These are phyloP conservation scores for Metschnikowia cerradonensis DNA, from an alignment of 805 yeast genomes.

Conservation along the genomic window DNA sequence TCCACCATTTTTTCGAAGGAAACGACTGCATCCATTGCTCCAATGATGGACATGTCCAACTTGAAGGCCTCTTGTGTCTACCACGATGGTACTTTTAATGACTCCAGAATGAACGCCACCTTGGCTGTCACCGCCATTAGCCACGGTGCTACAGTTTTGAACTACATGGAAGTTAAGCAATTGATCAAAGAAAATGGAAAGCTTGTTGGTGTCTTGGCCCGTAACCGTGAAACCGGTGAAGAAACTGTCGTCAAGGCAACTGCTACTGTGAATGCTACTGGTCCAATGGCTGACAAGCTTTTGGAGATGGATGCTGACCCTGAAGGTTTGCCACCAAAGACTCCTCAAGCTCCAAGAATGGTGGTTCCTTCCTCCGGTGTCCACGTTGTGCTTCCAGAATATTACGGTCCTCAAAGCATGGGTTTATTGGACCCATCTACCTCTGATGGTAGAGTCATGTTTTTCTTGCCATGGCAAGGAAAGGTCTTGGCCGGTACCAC, in stretches of 20 bases:
- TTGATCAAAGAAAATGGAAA: constrained; percentile 64
- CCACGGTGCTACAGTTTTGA: constrained; percentile 84
- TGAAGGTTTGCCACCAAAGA: constrained; percentile 57
- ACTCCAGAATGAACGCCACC: constrained; percentile 83
- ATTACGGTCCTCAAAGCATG: constrained; percentile 80
- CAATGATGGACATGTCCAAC: constrained; percentile 73
- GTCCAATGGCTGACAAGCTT: constrained; percentile 83
- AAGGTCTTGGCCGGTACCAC: constrained; percentile 96
- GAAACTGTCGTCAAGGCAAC: constrained; percentile 61
- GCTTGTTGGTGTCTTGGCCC: constrained; percentile 71
- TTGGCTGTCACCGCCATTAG: constrained; percentile 82
- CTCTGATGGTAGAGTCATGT: constrained; percentile 93
- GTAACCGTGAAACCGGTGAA: constrained; percentile 66
- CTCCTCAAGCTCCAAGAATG: constrained; percentile 58
- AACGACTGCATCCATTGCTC: constrained; percentile 70
- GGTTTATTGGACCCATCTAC: constrained; percentile 92
- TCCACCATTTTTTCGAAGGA: constrained; percentile 69
- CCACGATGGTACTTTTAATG: constrained; percentile 94
- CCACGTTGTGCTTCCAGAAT: constrained; percentile 87
- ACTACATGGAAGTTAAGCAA: constrained; percentile 79
- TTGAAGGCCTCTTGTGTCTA: constrained; percentile 89
- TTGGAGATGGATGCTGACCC: constrained; percentile 81
- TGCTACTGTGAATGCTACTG: constrained; percentile 86
- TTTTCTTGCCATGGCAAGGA: constrained; percentile 97
- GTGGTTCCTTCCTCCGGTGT: constrained; percentile 95